A percentile compares a stretch with the other conserved stretches of the same genome.
These are phyloP conservation scores for Tribonema minus DNA, from an alignment of 108 stramenopile species.

Conservation along the genomic window DNA sequence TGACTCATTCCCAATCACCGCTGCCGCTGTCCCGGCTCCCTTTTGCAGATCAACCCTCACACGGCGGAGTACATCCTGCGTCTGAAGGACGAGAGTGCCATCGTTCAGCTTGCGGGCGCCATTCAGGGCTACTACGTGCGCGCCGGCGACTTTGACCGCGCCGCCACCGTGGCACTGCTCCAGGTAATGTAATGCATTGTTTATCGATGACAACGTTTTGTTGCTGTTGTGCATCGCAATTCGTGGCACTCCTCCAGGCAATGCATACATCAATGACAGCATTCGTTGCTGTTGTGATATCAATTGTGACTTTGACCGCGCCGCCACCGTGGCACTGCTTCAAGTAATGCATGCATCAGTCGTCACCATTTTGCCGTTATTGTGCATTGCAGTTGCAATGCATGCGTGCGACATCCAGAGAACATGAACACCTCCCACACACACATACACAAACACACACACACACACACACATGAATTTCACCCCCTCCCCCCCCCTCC, in stretches of 20 bases:
- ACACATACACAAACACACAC: too few species aligned
- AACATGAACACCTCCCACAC: too few species aligned
- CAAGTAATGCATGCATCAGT: background rate
- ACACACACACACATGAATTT: too few species aligned
- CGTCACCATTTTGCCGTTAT: background rate
- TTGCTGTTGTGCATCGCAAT: background rate
- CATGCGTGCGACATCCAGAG: too few species aligned
- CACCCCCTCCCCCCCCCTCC: background rate
- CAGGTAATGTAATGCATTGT: background rate
- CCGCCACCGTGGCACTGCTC: conserved; percentile 44
- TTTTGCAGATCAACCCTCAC: conserved; percentile 84
- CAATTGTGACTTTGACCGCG: conserved; percentile 61
- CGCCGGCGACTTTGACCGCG: conserved; percentile 62
- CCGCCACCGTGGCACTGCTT: conserved; percentile 45
- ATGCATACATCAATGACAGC: too few species aligned
- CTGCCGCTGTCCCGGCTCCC: too few species aligned
- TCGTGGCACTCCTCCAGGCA: too few species aligned
- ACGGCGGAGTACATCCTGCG: conserved; percentile 81
- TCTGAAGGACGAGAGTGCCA: conserved; percentile 78
- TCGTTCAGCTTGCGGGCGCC: conserved; percentile 67
- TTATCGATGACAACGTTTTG: background rate
- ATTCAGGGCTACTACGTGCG: conserved; percentile 78
- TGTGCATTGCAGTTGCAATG: too few species aligned
- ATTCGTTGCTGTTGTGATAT: conserved; percentile 77
- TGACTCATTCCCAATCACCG: too few species aligned